These are phyloP conservation scores for Parafenestella ontariensis DNA, from an alignment of 2,329 filamentous ascomycete genomes.

Conservation along the genomic window DNA sequence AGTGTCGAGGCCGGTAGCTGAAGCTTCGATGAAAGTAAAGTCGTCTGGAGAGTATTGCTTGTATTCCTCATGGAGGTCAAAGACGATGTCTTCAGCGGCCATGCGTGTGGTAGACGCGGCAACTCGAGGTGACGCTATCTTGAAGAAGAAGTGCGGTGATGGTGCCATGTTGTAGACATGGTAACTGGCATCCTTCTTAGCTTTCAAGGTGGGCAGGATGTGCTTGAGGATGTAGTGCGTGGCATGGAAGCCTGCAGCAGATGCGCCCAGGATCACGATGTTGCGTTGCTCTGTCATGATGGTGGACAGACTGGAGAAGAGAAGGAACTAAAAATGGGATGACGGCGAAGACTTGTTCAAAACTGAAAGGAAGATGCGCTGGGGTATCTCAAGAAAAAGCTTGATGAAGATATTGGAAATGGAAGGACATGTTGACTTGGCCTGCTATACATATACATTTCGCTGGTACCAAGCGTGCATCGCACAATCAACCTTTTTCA, in stretches of 20 bases:
- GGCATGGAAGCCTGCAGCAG: conserved; percentile 34
- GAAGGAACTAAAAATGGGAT: not conserved
- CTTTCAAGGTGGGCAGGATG: conserved; percentile 43
- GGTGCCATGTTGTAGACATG: conserved; percentile 64
- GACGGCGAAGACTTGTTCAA: not conserved
- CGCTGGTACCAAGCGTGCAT: not conserved
- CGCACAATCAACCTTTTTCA: not conserved
- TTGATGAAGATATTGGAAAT: not conserved
- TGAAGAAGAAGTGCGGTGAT: conserved; percentile 61
- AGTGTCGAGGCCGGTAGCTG: conserved; percentile 57
- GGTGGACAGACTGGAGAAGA: not conserved
- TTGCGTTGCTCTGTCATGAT: conserved; percentile 43
- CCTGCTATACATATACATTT: not conserved
- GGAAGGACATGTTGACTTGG: not conserved
- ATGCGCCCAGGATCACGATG: conserved; percentile 46
- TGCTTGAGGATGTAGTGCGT: conserved; percentile 48
- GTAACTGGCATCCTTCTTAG: conserved; percentile 47
- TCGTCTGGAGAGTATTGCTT: conserved; percentile 55
- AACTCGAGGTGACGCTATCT: conserved; percentile 61
- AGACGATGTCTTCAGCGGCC: conserved; percentile 56
- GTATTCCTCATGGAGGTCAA: conserved; percentile 60
- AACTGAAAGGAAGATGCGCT: not conserved
- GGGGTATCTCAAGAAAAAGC: not conserved
- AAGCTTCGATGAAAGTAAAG: conserved; percentile 60
- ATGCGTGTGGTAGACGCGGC: conserved; percentile 58